phyloP scores from a whole-genome alignment of 345 rosid species.

The Noccaea bulbosa region DNA sequence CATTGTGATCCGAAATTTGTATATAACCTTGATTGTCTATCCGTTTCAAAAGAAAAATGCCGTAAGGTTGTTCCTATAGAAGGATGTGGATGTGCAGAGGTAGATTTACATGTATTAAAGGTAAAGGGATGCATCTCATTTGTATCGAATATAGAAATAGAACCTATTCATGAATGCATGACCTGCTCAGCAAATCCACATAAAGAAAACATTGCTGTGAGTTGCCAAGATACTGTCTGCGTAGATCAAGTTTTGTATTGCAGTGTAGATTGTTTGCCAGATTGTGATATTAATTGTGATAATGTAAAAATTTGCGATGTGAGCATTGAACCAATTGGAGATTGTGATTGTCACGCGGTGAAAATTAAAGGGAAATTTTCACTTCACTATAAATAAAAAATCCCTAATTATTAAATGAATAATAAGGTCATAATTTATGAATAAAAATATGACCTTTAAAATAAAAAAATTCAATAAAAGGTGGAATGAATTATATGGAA shows the following conservation, averaged over 20 bases:
- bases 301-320: not conserved
- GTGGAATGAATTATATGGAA: constrained; percentile 1
- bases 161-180: constrained; percentile 1
- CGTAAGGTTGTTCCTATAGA: constrained; percentile 1
- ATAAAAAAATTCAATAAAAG: not conserved
- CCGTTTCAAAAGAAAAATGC: constrained; percentile 1
- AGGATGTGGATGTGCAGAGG: constrained; percentile 2
- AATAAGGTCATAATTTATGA: not conserved
- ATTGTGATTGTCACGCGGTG: constrained; percentile 1
- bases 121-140: constrained; percentile 1
- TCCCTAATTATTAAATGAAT: not conserved
- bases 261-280: constrained; percentile 1
- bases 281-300: not conserved
- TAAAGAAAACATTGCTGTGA: constrained; percentile 1
- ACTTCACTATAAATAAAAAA: not conserved
- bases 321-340: constrained; percentile 1
- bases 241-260: constrained; percentile 1
- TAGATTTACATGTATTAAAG: not conserved
- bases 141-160: not conserved
- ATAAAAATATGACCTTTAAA: not conserved
- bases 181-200: constrained; percentile 1
- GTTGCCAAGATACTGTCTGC: constrained; percentile 1
- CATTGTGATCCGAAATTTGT: constrained; percentile 1
- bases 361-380: not conserved
- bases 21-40: not conserved